Percentiles rank a stretch among this genome's conserved stretches.
Conservation (phyloP, 371 early-diverging fungal genomes). For the Paraphysoderma sedebokerense region DNA sequence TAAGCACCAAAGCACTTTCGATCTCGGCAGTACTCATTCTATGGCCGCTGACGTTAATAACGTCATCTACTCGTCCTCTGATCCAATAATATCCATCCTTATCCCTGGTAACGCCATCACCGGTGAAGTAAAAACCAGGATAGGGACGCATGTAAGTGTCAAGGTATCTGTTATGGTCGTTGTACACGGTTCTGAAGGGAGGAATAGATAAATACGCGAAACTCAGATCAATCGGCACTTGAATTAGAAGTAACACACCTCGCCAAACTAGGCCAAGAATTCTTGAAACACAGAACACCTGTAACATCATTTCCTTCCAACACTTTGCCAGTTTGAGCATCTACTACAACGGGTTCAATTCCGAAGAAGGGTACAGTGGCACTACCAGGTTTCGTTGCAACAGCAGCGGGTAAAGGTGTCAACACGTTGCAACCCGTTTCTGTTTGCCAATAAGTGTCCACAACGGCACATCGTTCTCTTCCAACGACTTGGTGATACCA, state of each 20-base stretch:
- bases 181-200: conserved; percentile 76
- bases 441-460: conserved; percentile 94
- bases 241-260: conserved; percentile 74
- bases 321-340: conserved; percentile 52
- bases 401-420: conserved; percentile 76
- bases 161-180: conserved; percentile 74
- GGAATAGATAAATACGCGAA: conserved; percentile 82
- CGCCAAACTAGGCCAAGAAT: conserved; percentile 92
- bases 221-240: conserved; percentile 66
- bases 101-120: conserved; percentile 78
- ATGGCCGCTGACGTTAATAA: conserved; percentile 94
- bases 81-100: conserved; percentile 92
- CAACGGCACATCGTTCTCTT: conserved; percentile 65
- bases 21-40: conserved; percentile 92
- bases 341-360: conserved; percentile 68
- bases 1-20: conserved; percentile 67
- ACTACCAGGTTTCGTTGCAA: conserved; percentile 79
- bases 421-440: conserved; percentile 92
- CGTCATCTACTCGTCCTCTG: conserved; percentile 77
- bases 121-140: conserved; percentile 72
- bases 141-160: conserved; percentile 81
- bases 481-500: conserved; percentile 91
- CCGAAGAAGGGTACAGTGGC: conserved; percentile 96
- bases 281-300: conserved; percentile 78
- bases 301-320: conserved; percentile 59